These are phyloP conservation scores for Russula sp. DNA, from an alignment of 768 basidiomycete species.

Conservation along the genomic window DNA sequence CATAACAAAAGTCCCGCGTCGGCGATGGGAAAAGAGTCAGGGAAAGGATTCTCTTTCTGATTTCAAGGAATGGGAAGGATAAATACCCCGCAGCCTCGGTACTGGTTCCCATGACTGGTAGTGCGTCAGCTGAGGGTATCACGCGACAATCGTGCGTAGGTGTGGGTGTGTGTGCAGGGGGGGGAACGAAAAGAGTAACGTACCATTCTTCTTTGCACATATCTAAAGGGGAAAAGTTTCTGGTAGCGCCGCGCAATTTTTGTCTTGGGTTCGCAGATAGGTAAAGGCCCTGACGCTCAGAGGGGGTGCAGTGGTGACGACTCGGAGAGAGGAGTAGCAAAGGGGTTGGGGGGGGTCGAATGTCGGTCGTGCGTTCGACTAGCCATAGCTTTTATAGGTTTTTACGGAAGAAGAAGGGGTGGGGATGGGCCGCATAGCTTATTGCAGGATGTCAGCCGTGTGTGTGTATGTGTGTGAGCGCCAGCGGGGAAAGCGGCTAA, in stretches of 20 bases:
- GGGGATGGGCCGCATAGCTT: slow-evolving; percentile 15
- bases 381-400: slow-evolving; percentile 9
- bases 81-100: slow-evolving; percentile 22
- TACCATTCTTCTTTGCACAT: slow-evolving; percentile 23
- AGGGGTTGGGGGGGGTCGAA: not conserved
- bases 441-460: slow-evolving; percentile 8
- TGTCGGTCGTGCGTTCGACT: not conserved
- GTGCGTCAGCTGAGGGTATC: not conserved
- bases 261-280: not conserved
- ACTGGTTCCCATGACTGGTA: slow-evolving; percentile 20
- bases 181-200: not conserved
- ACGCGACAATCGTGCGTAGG: not conserved
- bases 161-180: too few species aligned
- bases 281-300: not conserved
- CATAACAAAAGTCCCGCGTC: not conserved
- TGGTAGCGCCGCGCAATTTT: too few species aligned
- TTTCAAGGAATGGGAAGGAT: not conserved
- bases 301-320: not conserved
- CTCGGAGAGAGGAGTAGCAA: not conserved
- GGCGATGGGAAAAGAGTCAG: not conserved
- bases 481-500: slow-evolving; percentile 17
- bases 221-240: not conserved
- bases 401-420: not conserved
- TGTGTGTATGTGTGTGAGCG: not conserved
- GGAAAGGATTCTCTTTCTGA: not conserved